Base-by-base conservation (phyloP, 176 grass and related monocot species). In the Juncus inflexus region DNA sequence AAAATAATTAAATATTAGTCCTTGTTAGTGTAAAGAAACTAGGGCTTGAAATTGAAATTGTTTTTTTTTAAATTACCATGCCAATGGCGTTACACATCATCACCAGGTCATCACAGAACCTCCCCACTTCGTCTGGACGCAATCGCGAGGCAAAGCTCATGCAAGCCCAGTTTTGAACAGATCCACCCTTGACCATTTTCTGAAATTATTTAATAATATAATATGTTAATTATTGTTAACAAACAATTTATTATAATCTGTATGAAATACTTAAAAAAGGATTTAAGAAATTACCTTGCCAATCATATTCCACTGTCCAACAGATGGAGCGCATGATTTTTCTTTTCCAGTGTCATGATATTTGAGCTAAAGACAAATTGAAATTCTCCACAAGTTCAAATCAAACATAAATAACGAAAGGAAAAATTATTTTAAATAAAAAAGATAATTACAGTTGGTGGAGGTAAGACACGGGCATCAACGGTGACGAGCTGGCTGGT, bases 221-320 rank as follows among this genome's bases (percentile, higher is more conserved):
- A 28, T 28, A 28, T 28, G 19, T 28, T 28, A 28, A 28, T 28
- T 28, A 28, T 28, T 28, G 19, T 28, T 28, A 1, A 28, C 19
- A 28, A 28, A 1, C 19, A 28, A 28, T 1, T 28, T 28, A 28
- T n/a, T n/a, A n/a, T n/a, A n/a, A n/a, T 28, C 19, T 28, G 19
- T 28, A 28, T 28, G 19, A 28, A 28, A 28, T 28, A 28, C 19
- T 28, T 28, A 28, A 28, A 53, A 47, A 3, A 11, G 9, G 42
- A 35, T 36, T 69, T 39, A 13, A 66, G 55, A 36, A 50, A 77
- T 64, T 56, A 90, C 90, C 86, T 95, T 95, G 12, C 86, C 86
- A 36, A 81, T 74, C 90, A 95, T 90, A 37, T 86, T 95, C 90
- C 90, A 95, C 36, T 86, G 77, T 12, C 90, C 86, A 40, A 81